A percentile compares a stretch with the other conserved stretches of the same genome.
phyloP scores from a whole-genome alignment of 2,329 filamentous ascomycete species.

The Apiospora hydei region DNA sequence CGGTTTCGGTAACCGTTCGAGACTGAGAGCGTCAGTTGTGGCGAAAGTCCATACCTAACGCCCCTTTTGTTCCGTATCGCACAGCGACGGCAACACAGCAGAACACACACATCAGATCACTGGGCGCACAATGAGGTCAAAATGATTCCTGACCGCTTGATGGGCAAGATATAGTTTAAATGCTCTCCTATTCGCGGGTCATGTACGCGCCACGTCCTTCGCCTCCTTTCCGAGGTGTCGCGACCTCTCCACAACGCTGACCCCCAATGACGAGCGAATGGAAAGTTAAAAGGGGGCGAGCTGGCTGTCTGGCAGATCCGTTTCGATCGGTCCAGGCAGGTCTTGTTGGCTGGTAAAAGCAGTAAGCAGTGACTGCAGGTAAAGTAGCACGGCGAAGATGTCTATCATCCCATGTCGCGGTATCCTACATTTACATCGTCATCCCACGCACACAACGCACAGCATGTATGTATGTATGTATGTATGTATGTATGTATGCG shows the following conservation, averaged over 20 bases:
- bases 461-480: neutral
- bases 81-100: neutral
- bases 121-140: neutral
- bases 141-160: neutral
- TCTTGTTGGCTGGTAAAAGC: neutral
- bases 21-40: neutral
- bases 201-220: neutral
- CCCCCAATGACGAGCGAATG: neutral
- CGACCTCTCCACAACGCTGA: neutral
- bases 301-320: neutral
- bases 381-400: neutral
- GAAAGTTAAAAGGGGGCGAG: neutral
- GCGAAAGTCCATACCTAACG: neutral
- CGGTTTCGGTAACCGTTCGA: neutral
- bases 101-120: neutral
- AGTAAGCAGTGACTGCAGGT: neutral
- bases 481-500: neutral
- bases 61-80: neutral
- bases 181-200: neutral
- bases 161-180: neutral
- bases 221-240: neutral
- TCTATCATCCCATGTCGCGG: neutral
- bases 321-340: neutral
- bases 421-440: neutral
- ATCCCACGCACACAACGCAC: neutral